Conservation (phyloP, 768 basidiomycete genomes). For the Tulasnella sp. region DNA sequence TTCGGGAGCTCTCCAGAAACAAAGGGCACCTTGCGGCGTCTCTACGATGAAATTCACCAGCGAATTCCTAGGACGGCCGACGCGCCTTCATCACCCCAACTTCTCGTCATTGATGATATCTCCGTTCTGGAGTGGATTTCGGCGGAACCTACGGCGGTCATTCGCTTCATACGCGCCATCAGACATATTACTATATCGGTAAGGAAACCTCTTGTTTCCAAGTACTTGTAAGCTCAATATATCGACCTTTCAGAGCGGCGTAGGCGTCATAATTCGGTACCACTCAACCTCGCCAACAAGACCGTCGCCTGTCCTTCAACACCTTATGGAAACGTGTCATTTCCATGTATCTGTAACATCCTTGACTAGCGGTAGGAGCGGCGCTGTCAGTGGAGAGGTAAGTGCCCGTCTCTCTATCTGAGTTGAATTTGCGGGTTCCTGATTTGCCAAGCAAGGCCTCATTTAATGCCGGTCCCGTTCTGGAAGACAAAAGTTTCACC, state of each 20-base stretch:
- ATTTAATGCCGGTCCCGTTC: neutral
- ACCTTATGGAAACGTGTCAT: constrained; percentile 5
- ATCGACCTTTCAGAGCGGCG: neutral
- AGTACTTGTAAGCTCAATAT: neutral
- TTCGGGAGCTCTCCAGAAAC: neutral
- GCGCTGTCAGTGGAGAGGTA: constrained; percentile 16
- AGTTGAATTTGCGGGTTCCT: neutral
- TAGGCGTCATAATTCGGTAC: neutral
- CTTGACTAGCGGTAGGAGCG: constrained; percentile 11
- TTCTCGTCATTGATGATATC: neutral
- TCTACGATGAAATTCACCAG: neutral
- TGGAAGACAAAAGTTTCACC: neutral
- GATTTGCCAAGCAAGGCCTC: neutral
- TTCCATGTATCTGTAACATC: neutral
- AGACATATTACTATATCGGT: neutral
- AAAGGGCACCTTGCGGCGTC: neutral
- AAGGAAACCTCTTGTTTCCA: neutral
- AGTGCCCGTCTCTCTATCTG: neutral
- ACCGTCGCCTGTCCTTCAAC: neutral
- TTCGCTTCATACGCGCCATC: neutral
- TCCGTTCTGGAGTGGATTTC: constrained; percentile 1
- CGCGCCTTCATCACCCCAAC: neutral
- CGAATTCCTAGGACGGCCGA: neutral
- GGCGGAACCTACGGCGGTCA: neutral
- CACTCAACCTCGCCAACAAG: neutral